Conservation (phyloP, 2,329 filamentous ascomycete species). For the Claviceps maximensis region DNA sequence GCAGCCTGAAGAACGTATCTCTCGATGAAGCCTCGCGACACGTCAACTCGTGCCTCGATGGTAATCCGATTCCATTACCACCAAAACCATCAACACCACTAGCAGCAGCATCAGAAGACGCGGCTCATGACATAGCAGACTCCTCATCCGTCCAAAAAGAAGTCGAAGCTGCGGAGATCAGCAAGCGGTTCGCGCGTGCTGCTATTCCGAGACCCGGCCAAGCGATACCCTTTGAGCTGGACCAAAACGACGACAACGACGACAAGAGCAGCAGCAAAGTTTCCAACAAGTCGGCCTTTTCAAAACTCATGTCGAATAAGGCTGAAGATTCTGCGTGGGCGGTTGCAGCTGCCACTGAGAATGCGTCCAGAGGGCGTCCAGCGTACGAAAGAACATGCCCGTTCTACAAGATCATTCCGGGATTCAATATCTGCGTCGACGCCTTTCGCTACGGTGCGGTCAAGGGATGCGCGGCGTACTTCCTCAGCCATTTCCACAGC, state of each 20-base stretch:
- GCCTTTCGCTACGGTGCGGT: slow-evolving; percentile 93
- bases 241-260: slow-evolving; percentile 17
- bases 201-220: slow-evolving; percentile 67
- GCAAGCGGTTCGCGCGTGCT: slow-evolving; percentile 52
- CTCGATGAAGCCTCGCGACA: slow-evolving; percentile 63
- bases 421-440: slow-evolving; percentile 85
- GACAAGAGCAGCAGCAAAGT: slow-evolving; percentile 15
- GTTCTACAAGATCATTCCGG: slow-evolving; percentile 96
- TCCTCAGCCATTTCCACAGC: slow-evolving; percentile 94
- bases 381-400: slow-evolving; percentile 85
- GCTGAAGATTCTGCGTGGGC: slow-evolving; percentile 87
- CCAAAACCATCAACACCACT: no score
- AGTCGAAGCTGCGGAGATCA: slow-evolving; percentile 26
- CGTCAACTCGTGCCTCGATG: slow-evolving; percentile 88
- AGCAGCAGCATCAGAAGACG: no score
- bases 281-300: slow-evolving; percentile 58
- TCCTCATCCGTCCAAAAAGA: slow-evolving; percentile 7
- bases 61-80: slow-evolving; percentile 51
- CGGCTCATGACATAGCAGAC: slow-evolving; percentile 8
- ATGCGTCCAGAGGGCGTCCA: slow-evolving; percentile 66
- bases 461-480: slow-evolving; percentile 84
- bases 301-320: slow-evolving; percentile 83
- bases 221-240: slow-evolving; percentile 57
- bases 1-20: slow-evolving; percentile 44
- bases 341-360: slow-evolving; percentile 67